phyloP scores from a whole-genome alignment of 805 yeast genomes.

The Pichia cephalocereana region DNA sequence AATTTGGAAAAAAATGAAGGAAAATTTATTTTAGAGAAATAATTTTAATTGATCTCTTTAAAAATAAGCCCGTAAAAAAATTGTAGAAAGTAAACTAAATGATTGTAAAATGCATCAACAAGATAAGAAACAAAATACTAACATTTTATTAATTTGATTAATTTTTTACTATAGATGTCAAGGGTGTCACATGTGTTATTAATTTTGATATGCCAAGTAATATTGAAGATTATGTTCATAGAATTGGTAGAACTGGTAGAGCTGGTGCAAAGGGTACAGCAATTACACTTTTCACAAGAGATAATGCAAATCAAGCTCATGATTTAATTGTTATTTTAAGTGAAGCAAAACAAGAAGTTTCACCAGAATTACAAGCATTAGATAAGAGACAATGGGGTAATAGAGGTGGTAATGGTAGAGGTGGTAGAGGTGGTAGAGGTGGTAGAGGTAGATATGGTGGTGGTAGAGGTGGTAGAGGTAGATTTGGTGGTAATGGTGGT shows the following conservation, averaged over 20 bases:
- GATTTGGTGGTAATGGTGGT: slow-evolving; percentile 27
- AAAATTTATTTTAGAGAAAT: too few relatives aligned
- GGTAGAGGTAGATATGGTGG: slow-evolving; percentile 17
- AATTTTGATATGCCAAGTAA: slow-evolving; percentile 98
- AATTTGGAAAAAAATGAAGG: too few relatives aligned
- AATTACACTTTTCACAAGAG: slow-evolving; percentile 85
- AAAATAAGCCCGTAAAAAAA: too few relatives aligned
- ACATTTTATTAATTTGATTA: slow-evolving; percentile 8
- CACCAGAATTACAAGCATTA: slow-evolving; percentile 67
- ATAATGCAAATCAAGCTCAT: slow-evolving; percentile 79
- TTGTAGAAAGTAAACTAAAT: too few relatives aligned
- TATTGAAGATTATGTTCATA: slow-evolving; percentile 96
- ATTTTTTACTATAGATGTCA: slow-evolving; percentile 59
- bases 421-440: slow-evolving; percentile 43
- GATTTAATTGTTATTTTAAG: slow-evolving; percentile 81
- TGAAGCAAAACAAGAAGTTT: slow-evolving; percentile 91
- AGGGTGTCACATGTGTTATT: slow-evolving; percentile 89
- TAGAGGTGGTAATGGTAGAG: slow-evolving; percentile 45
- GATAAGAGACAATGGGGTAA: slow-evolving; percentile 61
- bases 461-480: slow-evolving; percentile 26
- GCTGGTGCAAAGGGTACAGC: slow-evolving; percentile 97
- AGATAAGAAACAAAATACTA: slow-evolving; percentile 6
- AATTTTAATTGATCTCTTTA: too few relatives aligned
- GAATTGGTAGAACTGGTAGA: slow-evolving; percentile 99
- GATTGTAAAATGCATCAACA: too few relatives aligned